Evolutionary conservation across 176 grass and related monocot species (phyloP).

Genomic region (Aegilops sharonensis): DNA sequence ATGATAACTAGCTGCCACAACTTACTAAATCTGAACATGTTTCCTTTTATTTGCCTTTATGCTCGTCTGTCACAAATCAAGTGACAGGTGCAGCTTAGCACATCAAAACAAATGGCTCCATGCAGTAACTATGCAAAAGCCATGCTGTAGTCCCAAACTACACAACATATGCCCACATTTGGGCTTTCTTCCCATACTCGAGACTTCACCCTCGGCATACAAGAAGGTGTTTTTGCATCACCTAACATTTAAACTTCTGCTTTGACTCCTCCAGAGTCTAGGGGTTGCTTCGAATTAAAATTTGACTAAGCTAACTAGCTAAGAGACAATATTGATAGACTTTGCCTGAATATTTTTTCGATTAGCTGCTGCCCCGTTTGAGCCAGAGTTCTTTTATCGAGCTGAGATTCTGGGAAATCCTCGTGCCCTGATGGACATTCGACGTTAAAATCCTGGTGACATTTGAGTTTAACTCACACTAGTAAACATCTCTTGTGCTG

Average conservation of each 20-base stretch:
- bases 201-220: neutral
- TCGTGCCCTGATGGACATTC: too few relatives aligned
- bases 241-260: neutral
- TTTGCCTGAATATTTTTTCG: too few relatives aligned
- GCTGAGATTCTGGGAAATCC: too few relatives aligned
- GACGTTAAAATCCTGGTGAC: too few relatives aligned
- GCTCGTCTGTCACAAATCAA: neutral
- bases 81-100: neutral
- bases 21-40: neutral
- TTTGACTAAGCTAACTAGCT: neutral
- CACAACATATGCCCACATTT: neutral
- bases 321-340: too few relatives aligned
- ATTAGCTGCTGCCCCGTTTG: too few relatives aligned
- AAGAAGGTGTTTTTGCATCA: neutral
- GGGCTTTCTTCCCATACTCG: neutral
- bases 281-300: neutral
- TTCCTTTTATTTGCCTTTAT: neutral
- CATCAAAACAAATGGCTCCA: neutral
- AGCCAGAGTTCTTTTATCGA: too few relatives aligned
- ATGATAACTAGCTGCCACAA: neutral
- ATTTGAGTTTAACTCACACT: too few relatives aligned
- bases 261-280: neutral
- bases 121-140: neutral
- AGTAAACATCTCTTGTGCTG: too few relatives aligned
- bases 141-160: neutral